phyloP scores from a whole-genome alignment of 192 early-diverging fungal genomes.

The Gaertneriomyces sp. region DNA sequence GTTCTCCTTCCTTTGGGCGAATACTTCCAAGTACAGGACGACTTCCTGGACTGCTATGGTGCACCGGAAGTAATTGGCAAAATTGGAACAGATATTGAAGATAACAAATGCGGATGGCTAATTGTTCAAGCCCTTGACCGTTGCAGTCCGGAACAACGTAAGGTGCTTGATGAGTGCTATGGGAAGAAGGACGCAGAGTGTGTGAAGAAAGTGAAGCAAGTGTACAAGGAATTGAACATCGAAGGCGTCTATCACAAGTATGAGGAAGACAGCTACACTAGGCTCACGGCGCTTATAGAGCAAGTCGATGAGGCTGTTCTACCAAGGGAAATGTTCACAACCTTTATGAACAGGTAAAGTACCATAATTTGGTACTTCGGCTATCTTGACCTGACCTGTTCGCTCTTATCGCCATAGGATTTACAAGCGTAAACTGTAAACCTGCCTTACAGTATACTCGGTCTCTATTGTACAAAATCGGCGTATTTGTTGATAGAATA shows the following conservation, averaged over 20 bases:
- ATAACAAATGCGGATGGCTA: slow-evolving; percentile 99
- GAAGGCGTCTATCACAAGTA: slow-evolving; percentile 78
- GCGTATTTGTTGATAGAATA: no score
- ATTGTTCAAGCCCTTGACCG: slow-evolving; percentile 86
- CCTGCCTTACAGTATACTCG: neutral
- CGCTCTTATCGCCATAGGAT: slow-evolving; percentile 12
- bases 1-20: slow-evolving; percentile 93
- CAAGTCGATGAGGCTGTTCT: slow-evolving; percentile 77
- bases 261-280: slow-evolving; percentile 79
- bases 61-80: slow-evolving; percentile 87
- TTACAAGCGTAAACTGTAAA: slow-evolving; percentile 31
- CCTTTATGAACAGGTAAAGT: slow-evolving; percentile 78
- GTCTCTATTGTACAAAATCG: no score
- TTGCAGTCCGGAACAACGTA: slow-evolving; percentile 77
- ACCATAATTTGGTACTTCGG: neutral
- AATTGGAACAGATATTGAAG: slow-evolving; percentile 99
- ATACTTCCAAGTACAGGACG: slow-evolving; percentile 99
- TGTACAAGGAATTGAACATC: slow-evolving; percentile 79
- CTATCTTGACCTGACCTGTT: neutral
- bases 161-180: slow-evolving; percentile 78
- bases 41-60: slow-evolving; percentile 96
- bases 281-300: slow-evolving; percentile 71
- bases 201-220: slow-evolving; percentile 75
- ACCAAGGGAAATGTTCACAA: slow-evolving; percentile 79
- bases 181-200: slow-evolving; percentile 77